Percentiles rank a stretch among this genome's conserved stretches.
phyloP scores from a whole-genome alignment of 441 rosid genomes.

The Breynia disticha region DNA sequence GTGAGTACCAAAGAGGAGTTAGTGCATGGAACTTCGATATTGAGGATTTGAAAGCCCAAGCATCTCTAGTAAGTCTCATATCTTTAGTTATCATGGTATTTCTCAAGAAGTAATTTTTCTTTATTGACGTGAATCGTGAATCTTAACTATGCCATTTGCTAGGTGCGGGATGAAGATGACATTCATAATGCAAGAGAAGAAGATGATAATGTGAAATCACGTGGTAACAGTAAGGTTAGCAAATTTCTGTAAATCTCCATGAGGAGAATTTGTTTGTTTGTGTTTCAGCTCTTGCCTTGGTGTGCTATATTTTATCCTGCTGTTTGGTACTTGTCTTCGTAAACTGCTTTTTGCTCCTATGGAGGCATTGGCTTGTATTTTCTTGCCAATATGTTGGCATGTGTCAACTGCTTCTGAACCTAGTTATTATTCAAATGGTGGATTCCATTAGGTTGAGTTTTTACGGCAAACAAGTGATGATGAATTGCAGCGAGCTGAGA shows the following conservation, averaged over 20 bases:
- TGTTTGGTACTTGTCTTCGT: not conserved
- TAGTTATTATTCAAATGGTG: slow-evolving; percentile 22
- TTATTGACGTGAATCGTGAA: slow-evolving; percentile 10
- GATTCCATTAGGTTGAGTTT: slow-evolving; percentile 27
- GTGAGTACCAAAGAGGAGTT: slow-evolving; percentile 95
- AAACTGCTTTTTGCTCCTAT: not conserved
- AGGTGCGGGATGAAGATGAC: slow-evolving; percentile 79
- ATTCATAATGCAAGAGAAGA: slow-evolving; percentile 50
- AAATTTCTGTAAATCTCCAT: slow-evolving; percentile 1
- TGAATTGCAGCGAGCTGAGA: slow-evolving; percentile 25
- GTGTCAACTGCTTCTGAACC: slow-evolving; percentile 19
- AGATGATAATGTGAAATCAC: slow-evolving; percentile 33
- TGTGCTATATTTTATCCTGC: not conserved
- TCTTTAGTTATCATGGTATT: slow-evolving; percentile 6
- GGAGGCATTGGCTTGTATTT: slow-evolving; percentile 3
- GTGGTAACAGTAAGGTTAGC: slow-evolving; percentile 38
- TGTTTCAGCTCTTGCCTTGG: not conserved
- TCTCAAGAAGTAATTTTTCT: slow-evolving; percentile 4
- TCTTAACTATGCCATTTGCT: slow-evolving; percentile 12
- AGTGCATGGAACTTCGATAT: slow-evolving; percentile 98
- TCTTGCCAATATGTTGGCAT: slow-evolving; percentile 25
- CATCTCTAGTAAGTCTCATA: slow-evolving; percentile 58
- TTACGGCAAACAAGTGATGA: slow-evolving; percentile 23
- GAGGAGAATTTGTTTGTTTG: not conserved
- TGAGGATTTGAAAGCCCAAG: slow-evolving; percentile 90